These are phyloP conservation scores for Gynochthodes officinalis DNA, from an alignment of 257 asterid species.

Conservation along the genomic window DNA sequence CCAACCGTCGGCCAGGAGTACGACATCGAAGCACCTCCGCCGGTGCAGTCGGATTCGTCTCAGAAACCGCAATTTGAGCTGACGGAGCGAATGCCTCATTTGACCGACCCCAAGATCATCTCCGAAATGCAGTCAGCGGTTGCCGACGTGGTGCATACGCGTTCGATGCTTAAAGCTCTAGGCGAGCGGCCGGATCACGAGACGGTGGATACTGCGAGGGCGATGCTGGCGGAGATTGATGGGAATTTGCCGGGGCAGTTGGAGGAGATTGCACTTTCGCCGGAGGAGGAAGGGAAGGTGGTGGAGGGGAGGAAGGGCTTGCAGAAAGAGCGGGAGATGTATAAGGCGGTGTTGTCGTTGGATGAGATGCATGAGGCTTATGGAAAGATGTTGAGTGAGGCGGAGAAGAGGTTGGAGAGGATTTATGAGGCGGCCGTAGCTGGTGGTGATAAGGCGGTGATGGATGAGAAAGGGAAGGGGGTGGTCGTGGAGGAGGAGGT, in stretches of 20 bases:
- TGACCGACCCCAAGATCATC: conserved; percentile 59
- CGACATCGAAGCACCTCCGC: conserved; percentile 57
- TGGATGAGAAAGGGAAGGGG: conserved; percentile 36
- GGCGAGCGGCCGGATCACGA: conserved; percentile 95
- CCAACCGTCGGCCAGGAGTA: conserved; percentile 34
- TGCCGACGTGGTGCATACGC: conserved; percentile 67
- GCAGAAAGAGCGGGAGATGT: conserved; percentile 47
- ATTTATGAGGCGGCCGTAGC: conserved; percentile 75
- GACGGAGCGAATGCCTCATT: conserved; percentile 81
- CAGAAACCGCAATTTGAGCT: conserved; percentile 78
- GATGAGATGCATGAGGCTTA: conserved; percentile 87
- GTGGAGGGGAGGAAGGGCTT: conserved; percentile 22
- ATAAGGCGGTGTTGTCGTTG: conserved; percentile 59
- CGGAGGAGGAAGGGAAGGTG: conserved; percentile 22
- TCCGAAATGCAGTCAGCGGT: conserved; percentile 74
- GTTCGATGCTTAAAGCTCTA: conserved; percentile 57
- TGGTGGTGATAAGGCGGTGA: conserved; percentile 40
- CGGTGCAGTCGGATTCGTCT: conserved; percentile 24
- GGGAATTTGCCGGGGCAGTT: conserved; percentile 32
- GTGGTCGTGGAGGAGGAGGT: conserved; percentile 39
- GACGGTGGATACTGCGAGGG: conserved; percentile 64
- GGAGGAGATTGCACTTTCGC: conserved; percentile 36
- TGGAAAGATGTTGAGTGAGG: conserved; percentile 70
- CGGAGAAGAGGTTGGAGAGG: conserved; percentile 76
- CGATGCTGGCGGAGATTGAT: conserved; percentile 55